phyloP scores from a whole-genome alignment of 1,284 basidiomycete genomes.

The Ustilago trichophora region DNA sequence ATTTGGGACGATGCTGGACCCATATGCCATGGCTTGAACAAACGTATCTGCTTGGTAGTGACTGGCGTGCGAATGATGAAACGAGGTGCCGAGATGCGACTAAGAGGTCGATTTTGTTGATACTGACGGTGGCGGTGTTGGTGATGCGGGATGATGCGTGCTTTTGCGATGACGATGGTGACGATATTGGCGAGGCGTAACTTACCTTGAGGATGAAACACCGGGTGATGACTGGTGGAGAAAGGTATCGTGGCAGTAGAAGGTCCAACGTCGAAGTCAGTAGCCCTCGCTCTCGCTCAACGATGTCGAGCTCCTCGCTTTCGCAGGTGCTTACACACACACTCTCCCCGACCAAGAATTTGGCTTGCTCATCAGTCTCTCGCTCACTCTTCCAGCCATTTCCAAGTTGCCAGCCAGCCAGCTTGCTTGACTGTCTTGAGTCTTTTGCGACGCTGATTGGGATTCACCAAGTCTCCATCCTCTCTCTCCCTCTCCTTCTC shows the following conservation, averaged over 20 bases:
- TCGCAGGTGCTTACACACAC: conserved; percentile 1
- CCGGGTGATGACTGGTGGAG: conserved; percentile 44
- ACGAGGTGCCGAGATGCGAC: conserved; percentile 1
- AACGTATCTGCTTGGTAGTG: not conserved
- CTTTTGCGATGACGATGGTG: conserved; percentile 25
- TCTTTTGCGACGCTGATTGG: no score
- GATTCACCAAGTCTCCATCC: no score
- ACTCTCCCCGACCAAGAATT: not conserved
- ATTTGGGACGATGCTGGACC: not conserved
- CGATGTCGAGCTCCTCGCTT: not conserved
- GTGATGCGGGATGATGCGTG: conserved; percentile 1
- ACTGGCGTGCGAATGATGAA: not conserved
- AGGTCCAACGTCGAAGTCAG: conserved; percentile 20
- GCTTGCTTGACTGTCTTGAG: not conserved
- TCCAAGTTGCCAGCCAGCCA: not conserved
- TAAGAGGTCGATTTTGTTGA: not conserved
- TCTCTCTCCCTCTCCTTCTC: not conserved
- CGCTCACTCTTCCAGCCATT: no score
- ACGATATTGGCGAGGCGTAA: conserved; percentile 12
- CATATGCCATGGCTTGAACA: not conserved
- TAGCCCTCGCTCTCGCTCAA: conserved; percentile 6
- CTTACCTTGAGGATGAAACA: conserved; percentile 51
- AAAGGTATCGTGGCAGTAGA: conserved; percentile 31
- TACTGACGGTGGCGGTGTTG: not conserved
- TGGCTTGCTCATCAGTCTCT: conserved; percentile 11